Evolutionary conservation across 2,329 filamentous ascomycete species (phyloP), one percentile per base, ranked within the genome.

Genomic region (Sclerotinia glacialis): DNA sequence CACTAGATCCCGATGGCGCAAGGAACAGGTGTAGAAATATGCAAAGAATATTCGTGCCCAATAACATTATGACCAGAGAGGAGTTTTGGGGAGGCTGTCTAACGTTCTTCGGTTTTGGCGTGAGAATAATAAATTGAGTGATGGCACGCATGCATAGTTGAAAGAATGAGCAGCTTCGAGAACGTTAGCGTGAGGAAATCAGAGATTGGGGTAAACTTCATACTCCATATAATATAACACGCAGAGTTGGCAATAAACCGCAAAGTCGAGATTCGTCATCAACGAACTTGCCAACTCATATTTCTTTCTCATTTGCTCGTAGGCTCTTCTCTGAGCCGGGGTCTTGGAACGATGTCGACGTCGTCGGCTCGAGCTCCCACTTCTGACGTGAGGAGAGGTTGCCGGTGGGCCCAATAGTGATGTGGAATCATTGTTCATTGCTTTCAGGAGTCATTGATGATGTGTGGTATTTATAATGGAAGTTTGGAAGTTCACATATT

Each of bases 201-300:
- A 12, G 12, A 31, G 26, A 18, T 3, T n/a, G 14, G 42, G 14
- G 34, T 21, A 12, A 44, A 52, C 52, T n/a, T 75, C 83, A 66
- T 80, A 90, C 87, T 90, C 88, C 83, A 90, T 86, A 76, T 89
- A 90, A 75, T 90, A 90, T 71, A 90, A 72, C 53, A 83, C 81
- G 73, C 85, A 87, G 66, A 90, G 79, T 78, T 90, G 86, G 50
- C 83, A 84, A 75, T 87, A 88, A 59, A 89, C 83, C 55, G 89
- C 74, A 72, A 84, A 82, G 78, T 90, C 87, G 67, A 90, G 79
- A 69, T 82, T 85, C 72, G 81, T 80, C 71, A 87, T 83, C 68
- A 90, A 79, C 71, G 87, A 83, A 50, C 81, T 84, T 71, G 88
- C 78, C 74, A 89, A 87, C 69, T 85, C 76, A 59, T 72, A 68